Conservation (phyloP, 768 basidiomycete genomes). For the Boletus vermiculosoides region DNA sequence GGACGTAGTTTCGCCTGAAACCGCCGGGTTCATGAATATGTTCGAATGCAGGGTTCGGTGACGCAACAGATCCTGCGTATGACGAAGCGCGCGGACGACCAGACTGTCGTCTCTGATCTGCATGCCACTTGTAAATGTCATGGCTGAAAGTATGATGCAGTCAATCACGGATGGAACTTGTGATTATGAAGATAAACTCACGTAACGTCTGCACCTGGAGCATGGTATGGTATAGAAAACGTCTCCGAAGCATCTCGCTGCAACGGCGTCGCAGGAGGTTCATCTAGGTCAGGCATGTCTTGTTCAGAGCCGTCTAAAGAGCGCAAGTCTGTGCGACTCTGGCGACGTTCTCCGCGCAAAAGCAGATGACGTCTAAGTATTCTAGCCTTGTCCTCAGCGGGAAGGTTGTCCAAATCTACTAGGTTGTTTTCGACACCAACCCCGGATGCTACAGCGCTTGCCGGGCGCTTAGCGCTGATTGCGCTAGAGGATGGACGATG, state of each 20-base stretch:
- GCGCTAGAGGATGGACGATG: conserved; percentile 35
- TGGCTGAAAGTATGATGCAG: conserved; percentile 48
- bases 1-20: conserved; percentile 86
- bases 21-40: conserved; percentile 96
- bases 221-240: conserved; percentile 87
- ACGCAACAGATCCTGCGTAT: conserved; percentile 52
- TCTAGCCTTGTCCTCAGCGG: conserved; percentile 81
- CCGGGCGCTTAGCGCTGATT: conserved; percentile 38
- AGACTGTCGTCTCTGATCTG: conserved; percentile 61
- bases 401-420: conserved; percentile 55
- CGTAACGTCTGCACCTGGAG: conserved; percentile 90
- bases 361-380: conserved; percentile 81
- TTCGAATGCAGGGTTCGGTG: conserved; percentile 76
- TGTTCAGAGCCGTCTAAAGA: conserved; percentile 27
- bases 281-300: conserved; percentile 17
- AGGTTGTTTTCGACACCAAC: conserved; percentile 31
- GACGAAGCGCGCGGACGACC: conserved; percentile 69
- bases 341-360: conserved; percentile 57
- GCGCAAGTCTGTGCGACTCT: conserved; percentile 21
- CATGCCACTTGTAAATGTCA: conserved; percentile 94
- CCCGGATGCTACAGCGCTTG: conserved; percentile 26
- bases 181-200: conserved; percentile 44
- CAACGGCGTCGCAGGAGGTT: conserved; percentile 22
- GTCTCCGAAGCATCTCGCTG: conserved; percentile 54
- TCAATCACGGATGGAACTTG: conserved; percentile 17